Percentiles rank a stretch among this genome's conserved stretches.
phyloP scores from a whole-genome alignment of 331 rosid genomes.

The Ulmus americana region DNA sequence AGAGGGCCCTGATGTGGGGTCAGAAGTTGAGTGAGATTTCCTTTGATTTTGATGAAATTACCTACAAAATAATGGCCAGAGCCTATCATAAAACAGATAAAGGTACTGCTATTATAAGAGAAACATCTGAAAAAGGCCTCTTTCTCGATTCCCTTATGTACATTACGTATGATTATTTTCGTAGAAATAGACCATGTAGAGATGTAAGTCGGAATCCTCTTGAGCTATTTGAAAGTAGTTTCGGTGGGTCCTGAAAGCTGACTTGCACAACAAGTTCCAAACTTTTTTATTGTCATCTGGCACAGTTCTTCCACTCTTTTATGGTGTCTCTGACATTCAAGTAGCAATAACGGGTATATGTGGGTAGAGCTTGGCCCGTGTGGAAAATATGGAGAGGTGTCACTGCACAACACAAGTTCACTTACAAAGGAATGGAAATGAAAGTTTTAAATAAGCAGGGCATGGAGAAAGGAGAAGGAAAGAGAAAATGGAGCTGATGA shows the following conservation, averaged over 20 bases:
- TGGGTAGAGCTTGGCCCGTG: not conserved
- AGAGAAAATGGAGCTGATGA: slow-evolving; percentile 1
- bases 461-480: slow-evolving; percentile 4
- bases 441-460: not conserved
- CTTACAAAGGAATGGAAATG: not conserved
- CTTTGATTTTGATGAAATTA: slow-evolving; percentile 53
- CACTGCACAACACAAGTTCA: not conserved
- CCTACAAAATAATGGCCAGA: slow-evolving; percentile 48
- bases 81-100: slow-evolving; percentile 44
- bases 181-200: slow-evolving; percentile 31
- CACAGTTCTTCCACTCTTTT: not conserved
- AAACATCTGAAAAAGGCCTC: slow-evolving; percentile 47
- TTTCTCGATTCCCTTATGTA: slow-evolving; percentile 75
- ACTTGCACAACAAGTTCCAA: slow-evolving; percentile 1
- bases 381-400: slow-evolving; percentile 2
- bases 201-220: slow-evolving; percentile 29
- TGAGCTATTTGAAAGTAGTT: slow-evolving; percentile 30
- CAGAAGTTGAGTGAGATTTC: slow-evolving; percentile 60
- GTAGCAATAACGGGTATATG: not conserved
- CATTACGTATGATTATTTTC: slow-evolving; percentile 57
- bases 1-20: slow-evolving; percentile 72
- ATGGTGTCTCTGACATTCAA: slow-evolving; percentile 8
- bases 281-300: not conserved
- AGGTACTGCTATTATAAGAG: slow-evolving; percentile 33
- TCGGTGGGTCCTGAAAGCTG: slow-evolving; percentile 30